Base-by-base conservation (phyloP, 2,329 filamentous ascomycete genomes). In the Xylogone sp. region DNA sequence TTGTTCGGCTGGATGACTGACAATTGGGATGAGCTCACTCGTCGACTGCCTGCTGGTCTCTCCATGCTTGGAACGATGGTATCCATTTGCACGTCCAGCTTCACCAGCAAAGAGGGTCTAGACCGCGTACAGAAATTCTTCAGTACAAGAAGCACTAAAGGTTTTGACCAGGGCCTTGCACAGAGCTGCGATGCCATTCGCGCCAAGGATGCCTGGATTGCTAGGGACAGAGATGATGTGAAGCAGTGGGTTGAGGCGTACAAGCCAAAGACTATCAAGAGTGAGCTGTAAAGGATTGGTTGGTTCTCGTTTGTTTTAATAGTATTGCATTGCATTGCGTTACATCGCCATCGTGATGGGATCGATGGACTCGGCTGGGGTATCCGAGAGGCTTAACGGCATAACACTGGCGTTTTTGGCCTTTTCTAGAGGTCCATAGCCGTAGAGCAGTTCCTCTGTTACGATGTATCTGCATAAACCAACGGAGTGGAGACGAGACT, bases 31-130 rank as follows among this genome's bases (percentile, higher is more conserved):
- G 78, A 82, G 29, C 76, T 97, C 43, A 81, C 83, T 68, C 84
- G 88, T 76, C 86, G 88, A 64, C 81, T 96, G 44, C 92, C 91
- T 22, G 90, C 93, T n/a, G 86, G 84, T 18, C 80, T 95, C 60
- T 86, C 87, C 34, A 93, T 97, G 81, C 77, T 97, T 45, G 88
- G 90, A 57, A 85, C 81, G 43, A 86, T 97, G 61, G 89, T 97
- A 3, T 83, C 84, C 52, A 88, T 96, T 62, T 87, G 86, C 62
- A 93, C 89, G 1, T 84, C 84, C 42, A 86, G 87, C 66, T 95
- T 97, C 72, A 89, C 88, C 19, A 86, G 80, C 54, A 74, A 83
- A 56, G 83, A 87, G 61, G 90, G 96, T 71, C 75, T 93, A 53
- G 78, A 83, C 56, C 80, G 85, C 54, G 84, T 97, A 21, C 78